A percentile compares a stretch with the other conserved stretches of the same genome.
Conservation (phyloP, 176 grass and related monocot genomes). For the barley (Hordeum vulgare) region DNA sequence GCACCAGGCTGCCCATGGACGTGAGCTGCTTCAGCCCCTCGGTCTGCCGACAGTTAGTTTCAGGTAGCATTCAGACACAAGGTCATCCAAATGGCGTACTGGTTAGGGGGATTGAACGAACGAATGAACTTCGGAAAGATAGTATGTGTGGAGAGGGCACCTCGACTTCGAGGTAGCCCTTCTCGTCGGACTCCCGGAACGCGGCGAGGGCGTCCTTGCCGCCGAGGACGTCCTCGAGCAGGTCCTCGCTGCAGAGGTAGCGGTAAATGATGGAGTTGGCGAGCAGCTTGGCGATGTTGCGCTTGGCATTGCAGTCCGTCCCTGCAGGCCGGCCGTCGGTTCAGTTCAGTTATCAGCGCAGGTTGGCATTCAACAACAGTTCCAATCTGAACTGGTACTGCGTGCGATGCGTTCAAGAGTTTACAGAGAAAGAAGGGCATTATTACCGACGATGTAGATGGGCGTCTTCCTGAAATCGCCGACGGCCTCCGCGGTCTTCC, state of each 20-base stretch:
- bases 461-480: conserved; percentile 31
- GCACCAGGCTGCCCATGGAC: conserved; percentile 85
- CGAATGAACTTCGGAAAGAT: not conserved
- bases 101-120: not conserved
- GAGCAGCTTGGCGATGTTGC: conserved; percentile 57
- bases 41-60: conserved; percentile 34
- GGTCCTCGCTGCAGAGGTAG: conserved; percentile 83
- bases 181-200: conserved; percentile 55
- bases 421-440: not conserved
- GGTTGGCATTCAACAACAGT: not conserved
- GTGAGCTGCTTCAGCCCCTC: conserved; percentile 91
- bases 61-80: not conserved
- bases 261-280: conserved; percentile 83
- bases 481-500: conserved; percentile 22
- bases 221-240: conserved; percentile 83
- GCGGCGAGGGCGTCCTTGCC: conserved; percentile 52
- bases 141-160: not conserved
- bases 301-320: conserved; percentile 74
- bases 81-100: not conserved
- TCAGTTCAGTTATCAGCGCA: not conserved
- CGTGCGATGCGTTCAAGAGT: not conserved
- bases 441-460: conserved; percentile 34
- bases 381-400: not conserved
- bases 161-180: conserved; percentile 70
- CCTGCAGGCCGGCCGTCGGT: conserved; percentile 18